These are phyloP conservation scores for Pilaira anomala DNA, from an alignment of 192 early-diverging fungal genomes.

Conservation along the genomic window DNA sequence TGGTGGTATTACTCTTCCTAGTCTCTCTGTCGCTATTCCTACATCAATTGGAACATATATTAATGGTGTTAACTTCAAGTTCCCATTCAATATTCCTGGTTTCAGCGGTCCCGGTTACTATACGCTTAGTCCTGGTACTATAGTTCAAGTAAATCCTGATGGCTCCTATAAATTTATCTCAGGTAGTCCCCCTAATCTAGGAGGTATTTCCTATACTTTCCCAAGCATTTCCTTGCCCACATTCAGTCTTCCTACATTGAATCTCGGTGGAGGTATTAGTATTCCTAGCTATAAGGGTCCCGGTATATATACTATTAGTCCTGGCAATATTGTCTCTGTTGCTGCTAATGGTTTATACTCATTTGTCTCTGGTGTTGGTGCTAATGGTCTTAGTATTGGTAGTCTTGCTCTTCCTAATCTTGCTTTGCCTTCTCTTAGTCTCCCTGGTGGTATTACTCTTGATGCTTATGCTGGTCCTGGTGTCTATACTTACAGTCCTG, in stretches of 20 bases:
- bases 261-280: too few relatives aligned
- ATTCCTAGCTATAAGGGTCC: background rate
- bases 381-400: background rate
- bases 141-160: background rate
- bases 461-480: background rate
- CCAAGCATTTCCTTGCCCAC: background rate
- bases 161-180: background rate
- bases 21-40: background rate
- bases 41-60: background rate
- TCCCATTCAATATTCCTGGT: background rate
- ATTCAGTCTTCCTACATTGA: background rate
- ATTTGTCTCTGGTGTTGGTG: too few relatives aligned
- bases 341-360: too few relatives aligned
- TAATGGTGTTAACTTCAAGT: background rate
- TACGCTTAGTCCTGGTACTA: background rate
- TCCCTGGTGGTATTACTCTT: background rate
- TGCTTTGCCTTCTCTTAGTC: background rate
- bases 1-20: background rate
- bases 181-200: too few relatives aligned
- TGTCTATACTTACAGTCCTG: background rate
- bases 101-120: background rate
- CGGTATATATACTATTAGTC: background rate
- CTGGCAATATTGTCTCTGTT: too few relatives aligned
- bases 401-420: background rate
- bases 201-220: too few relatives aligned